Evolutionary conservation across 1,284 basidiomycete species (phyloP), one percentile per base, ranked within the genome.

Genomic region (Apiotrichum sp.): DNA sequence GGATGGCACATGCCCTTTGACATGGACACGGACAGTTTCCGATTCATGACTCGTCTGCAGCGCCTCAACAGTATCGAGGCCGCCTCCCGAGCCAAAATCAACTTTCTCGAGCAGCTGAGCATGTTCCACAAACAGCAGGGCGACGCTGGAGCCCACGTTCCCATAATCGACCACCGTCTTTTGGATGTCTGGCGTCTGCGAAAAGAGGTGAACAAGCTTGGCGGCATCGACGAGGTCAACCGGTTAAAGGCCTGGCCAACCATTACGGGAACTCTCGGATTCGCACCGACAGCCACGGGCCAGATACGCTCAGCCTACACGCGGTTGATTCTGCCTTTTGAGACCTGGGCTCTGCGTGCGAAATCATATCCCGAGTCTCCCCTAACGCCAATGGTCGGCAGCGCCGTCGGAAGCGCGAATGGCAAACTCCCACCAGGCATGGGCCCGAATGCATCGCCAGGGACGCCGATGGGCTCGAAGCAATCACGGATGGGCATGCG

Each of bases 1-100:
- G 89, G 85, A 39, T 98, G 96, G 96, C 84, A 87, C 65, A 95
- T 97, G 84, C 91, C 93, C 13, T 98, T 97, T 74, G 86, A 89
- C n/a, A 88, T 93, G 45, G 87, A 98, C 72, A 91, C 92, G 35
- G 88, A 93, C 82, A 66, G 63, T 59, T 76, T 75, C 66, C 72
- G 73, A 56, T 99, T 99, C 80, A 92, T 89, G 76, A 98, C 95
- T 50, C 86, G 96, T 50, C 79, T 98, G 49, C 93, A 98, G 78
- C 85, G 88, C 56, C 82, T 99, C 68, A 98, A 98, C 75, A 93
- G 91, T 62, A 92, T 99, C 65, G 95, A 97, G 78, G 96, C 96
- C 13, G 90, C 93, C 50, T 93, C 93, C 52, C 82, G 96, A 62
- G 95, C 95, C 44, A 95, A 96, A 75, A 80, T 97, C 73, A 98